These are phyloP conservation scores for Xanthoconium separans DNA, from an alignment of 1,284 basidiomycete genomes.

Conservation along the genomic window DNA sequence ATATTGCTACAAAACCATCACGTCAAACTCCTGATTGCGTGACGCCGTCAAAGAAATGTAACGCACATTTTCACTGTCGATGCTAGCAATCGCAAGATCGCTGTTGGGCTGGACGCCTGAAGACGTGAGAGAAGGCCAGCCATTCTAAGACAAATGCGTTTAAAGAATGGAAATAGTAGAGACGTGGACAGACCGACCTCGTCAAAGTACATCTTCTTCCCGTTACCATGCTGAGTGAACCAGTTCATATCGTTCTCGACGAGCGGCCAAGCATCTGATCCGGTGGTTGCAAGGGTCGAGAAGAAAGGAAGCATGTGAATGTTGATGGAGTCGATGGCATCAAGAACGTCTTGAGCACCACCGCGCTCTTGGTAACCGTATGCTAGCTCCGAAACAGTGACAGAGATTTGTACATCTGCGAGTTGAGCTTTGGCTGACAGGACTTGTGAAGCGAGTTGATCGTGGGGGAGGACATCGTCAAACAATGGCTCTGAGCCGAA, in stretches of 20 bases:
- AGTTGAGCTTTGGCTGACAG: conserved; percentile 49
- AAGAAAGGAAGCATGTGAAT: conserved; percentile 79
- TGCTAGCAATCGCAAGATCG: conserved; percentile 48
- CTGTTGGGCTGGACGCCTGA: conserved; percentile 59
- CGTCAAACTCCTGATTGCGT: conserved; percentile 16
- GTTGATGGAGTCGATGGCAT: conserved; percentile 66
- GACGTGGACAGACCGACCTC: conserved; percentile 41
- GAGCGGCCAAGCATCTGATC: conserved; percentile 52
- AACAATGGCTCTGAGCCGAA: conserved; percentile 78
- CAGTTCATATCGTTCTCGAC: conserved; percentile 58
- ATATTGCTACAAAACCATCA: conserved; percentile 37
- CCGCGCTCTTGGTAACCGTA: conserved; percentile 51
- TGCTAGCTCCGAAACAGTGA: conserved; percentile 58
- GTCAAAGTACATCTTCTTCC: conserved; percentile 73
- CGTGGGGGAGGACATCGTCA: conserved; percentile 55
- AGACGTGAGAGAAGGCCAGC: conserved; percentile 68
- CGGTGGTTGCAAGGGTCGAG: conserved; percentile 41
- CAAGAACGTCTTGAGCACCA: conserved; percentile 57
- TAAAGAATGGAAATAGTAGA: background rate
- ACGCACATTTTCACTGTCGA: conserved; percentile 55
- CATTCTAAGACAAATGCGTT: conserved; percentile 46
- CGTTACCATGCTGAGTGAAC: conserved; percentile 57
- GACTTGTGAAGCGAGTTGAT: conserved; percentile 58
- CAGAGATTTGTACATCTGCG: conserved; percentile 55
- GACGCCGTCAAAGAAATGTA: background rate